phyloP scores from a whole-genome alignment of 176 grass and related monocot genomes.

The Tuctoria greenei region DNA sequence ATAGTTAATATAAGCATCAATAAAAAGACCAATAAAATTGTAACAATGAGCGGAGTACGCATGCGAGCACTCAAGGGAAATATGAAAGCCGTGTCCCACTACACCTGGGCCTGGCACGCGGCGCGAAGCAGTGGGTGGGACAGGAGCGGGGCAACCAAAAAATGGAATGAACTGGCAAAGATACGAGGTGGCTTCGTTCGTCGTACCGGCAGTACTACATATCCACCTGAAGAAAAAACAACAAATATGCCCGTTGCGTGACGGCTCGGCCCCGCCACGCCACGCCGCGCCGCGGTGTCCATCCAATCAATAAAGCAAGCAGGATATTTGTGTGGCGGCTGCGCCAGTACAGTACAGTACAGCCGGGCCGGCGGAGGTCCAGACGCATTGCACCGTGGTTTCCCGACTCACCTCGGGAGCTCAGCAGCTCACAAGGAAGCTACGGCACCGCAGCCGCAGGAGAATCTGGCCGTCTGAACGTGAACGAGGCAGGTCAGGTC shows the following conservation, averaged over 20 bases:
- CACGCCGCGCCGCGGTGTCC: not conserved
- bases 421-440: not conserved
- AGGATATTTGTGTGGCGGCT: not conserved
- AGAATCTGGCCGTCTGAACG: conserved; percentile 11
- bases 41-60: too few relatives aligned
- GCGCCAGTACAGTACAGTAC: not conserved
- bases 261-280: not conserved
- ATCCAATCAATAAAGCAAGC: not conserved
- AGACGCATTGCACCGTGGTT: too few relatives aligned
- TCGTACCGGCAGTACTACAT: not conserved
- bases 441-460: not conserved
- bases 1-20: too few relatives aligned
- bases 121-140: too few relatives aligned
- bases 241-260: not conserved
- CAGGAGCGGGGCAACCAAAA: not conserved
- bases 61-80: too few relatives aligned
- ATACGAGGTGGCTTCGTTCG: not conserved
- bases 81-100: too few relatives aligned
- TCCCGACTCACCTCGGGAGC: not conserved
- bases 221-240: not conserved
- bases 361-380: not conserved
- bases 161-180: not conserved
- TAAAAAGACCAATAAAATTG: too few relatives aligned
- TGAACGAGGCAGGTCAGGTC: not conserved
- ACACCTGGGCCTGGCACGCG: too few relatives aligned